A percentile compares a stretch with the other conserved stretches of the same genome.
phyloP scores from a whole-genome alignment of 768 basidiomycete species.

The Lactarius trivialis region DNA sequence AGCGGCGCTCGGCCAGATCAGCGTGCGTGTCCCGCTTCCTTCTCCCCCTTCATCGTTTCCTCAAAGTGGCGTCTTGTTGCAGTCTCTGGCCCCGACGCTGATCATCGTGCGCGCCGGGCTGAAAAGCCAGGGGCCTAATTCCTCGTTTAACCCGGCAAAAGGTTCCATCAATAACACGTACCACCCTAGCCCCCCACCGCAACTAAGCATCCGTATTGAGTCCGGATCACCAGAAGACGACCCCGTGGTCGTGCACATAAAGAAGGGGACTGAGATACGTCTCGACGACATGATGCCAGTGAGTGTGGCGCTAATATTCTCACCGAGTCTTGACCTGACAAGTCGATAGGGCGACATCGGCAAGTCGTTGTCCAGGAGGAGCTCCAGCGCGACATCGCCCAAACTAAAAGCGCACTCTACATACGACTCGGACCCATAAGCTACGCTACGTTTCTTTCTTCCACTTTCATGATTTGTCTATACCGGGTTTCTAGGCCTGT shows the following conservation, averaged over 20 bases:
- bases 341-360: not conserved
- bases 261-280: slow-evolving; percentile 3
- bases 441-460: not conserved
- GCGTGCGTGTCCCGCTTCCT: not conserved
- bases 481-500: too few relatives aligned
- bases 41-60: not conserved
- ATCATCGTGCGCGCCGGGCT: slow-evolving; percentile 10
- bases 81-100: slow-evolving; percentile 12
- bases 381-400: not conserved
- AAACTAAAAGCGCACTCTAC: not conserved
- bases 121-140: not conserved
- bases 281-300: not conserved
- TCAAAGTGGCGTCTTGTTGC: not conserved
- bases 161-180: not conserved
- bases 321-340: not conserved
- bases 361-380: too few relatives aligned
- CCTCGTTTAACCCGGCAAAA: not conserved
- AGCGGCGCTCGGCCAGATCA: slow-evolving; percentile 10
- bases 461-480: not conserved
- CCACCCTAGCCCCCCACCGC: not conserved
- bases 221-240: not conserved
- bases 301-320: not conserved
- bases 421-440: not conserved
- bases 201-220: not conserved
- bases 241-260: not conserved